Evolutionary conservation across 129 eudicot genomes (phyloP).

Genomic region (Apium graveolens): DNA sequence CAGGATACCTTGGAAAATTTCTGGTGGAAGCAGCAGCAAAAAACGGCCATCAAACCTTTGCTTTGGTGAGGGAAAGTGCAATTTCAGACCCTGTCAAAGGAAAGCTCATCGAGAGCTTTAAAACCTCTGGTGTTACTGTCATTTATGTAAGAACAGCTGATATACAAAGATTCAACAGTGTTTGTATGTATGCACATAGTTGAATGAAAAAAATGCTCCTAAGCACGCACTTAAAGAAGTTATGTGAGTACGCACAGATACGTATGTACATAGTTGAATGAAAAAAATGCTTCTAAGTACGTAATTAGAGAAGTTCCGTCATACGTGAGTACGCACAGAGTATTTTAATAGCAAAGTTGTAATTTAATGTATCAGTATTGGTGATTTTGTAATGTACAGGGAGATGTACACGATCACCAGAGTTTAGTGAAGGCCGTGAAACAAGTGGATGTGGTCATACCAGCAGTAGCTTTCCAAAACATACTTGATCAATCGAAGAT

Average conservation of each 20-base stretch:
- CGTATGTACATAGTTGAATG: no score
- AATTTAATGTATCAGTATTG: no score
- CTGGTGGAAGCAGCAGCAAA: slow-evolving; percentile 58
- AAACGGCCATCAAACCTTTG: slow-evolving; percentile 60
- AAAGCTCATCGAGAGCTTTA: slow-evolving; percentile 45
- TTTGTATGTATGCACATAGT: neutral
- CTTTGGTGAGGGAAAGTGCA: slow-evolving; percentile 42
- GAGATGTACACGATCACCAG: slow-evolving; percentile 59
- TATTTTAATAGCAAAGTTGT: no score
- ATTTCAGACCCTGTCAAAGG: slow-evolving; percentile 51
- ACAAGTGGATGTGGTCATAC: slow-evolving; percentile 78
- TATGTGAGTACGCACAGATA: no score
- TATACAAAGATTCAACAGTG: neutral
- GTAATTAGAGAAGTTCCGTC: no score
- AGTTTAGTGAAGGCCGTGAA: slow-evolving; percentile 74
- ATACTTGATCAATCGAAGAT: slow-evolving; percentile 56
- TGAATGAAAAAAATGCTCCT: no score
- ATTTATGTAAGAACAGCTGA: slow-evolving; percentile 24
- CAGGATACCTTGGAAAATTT: slow-evolving; percentile 69
- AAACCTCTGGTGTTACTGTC: slow-evolving; percentile 46
- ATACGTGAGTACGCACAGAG: no score
- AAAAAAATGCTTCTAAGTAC: no score
- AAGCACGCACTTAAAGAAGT: no score
- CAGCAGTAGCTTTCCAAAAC: slow-evolving; percentile 37
- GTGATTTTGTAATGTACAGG: slow-evolving; percentile 28